A percentile compares a stretch with the other conserved stretches of the same genome.
These are phyloP conservation scores for Ogataea paradorogensis DNA, from an alignment of 805 yeast genomes.

Conservation along the genomic window DNA sequence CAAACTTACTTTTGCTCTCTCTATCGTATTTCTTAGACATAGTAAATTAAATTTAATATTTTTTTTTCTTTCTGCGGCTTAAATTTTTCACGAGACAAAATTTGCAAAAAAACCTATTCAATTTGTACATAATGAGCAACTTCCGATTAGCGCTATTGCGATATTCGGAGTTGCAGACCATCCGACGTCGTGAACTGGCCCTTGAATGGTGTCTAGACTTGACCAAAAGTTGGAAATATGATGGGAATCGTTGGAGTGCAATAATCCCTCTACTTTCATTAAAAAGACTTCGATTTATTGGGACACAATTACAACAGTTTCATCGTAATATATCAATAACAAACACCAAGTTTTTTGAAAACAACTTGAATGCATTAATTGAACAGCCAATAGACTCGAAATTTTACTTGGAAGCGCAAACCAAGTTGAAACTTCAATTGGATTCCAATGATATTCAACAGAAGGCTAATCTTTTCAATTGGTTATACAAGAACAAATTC, in stretches of 20 bases:
- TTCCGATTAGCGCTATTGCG: slow-evolving; percentile 26
- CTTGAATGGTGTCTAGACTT: slow-evolving; percentile 27
- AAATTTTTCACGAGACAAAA: slow-evolving; percentile 2
- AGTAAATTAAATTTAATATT: neutral
- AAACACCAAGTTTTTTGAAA: slow-evolving; percentile 24
- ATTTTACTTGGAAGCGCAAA: slow-evolving; percentile 4
- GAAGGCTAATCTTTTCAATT: slow-evolving; percentile 21
- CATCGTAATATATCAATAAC: slow-evolving; percentile 23
- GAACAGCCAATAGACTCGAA: slow-evolving; percentile 6
- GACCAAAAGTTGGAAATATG: slow-evolving; percentile 3
- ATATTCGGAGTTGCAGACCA: slow-evolving; percentile 23
- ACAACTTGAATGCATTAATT: slow-evolving; percentile 23
- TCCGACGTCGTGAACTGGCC: slow-evolving; percentile 28
- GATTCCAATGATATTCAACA: neutral
- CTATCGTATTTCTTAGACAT: slow-evolving; percentile 23
- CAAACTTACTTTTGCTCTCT: slow-evolving; percentile 23
- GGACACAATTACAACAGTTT: slow-evolving; percentile 10
- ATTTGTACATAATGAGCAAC: slow-evolving; percentile 21
- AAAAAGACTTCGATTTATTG: slow-evolving; percentile 7
- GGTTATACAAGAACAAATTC: slow-evolving; percentile 21
- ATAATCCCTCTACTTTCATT: slow-evolving; percentile 15
- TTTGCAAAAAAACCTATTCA: slow-evolving; percentile 1
- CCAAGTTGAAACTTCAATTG: slow-evolving; percentile 1
- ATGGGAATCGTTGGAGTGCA: slow-evolving; percentile 10
- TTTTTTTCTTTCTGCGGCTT: slow-evolving; percentile 4